Conservation (phyloP, 2,329 filamentous ascomycete species). For the Colletotrichum costaricense region DNA sequence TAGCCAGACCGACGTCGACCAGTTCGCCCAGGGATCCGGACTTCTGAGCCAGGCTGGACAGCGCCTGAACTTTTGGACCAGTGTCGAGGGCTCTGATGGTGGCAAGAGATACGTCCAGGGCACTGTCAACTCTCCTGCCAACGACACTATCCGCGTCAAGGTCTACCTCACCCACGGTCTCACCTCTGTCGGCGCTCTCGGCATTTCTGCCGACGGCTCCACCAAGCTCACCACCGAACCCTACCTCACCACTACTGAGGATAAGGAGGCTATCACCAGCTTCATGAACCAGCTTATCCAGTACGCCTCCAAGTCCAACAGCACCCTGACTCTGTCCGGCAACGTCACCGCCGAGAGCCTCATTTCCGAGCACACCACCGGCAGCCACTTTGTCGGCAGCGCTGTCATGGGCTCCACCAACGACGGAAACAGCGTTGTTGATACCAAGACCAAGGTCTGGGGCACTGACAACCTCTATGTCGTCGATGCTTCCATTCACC, state of each 20-base stretch:
- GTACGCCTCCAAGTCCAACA: conserved; percentile 40
- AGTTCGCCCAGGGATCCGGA: conserved; percentile 50
- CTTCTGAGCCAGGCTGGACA: conserved; percentile 57
- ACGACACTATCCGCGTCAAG: conserved; percentile 57
- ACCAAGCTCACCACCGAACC: conserved; percentile 55
- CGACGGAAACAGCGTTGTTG: conserved; percentile 63
- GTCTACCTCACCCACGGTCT: conserved; percentile 63
- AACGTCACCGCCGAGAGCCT: conserved; percentile 41
- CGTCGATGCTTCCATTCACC: conserved; percentile 72
- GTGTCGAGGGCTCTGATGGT: conserved; percentile 52
- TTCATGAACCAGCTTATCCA: conserved; percentile 43
- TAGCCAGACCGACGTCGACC: conserved; percentile 42
- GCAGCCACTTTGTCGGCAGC: conserved; percentile 51
- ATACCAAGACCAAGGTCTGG: conserved; percentile 67
- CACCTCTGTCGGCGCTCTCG: conserved; percentile 58
- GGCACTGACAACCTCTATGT: conserved; percentile 72
- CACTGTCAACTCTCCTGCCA: conserved; percentile 56
- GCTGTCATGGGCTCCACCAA: conserved; percentile 61
- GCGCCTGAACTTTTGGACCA: conserved; percentile 60
- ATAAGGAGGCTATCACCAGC: conserved; percentile 42
- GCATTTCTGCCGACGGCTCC: conserved; percentile 51
- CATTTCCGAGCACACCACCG: conserved; percentile 39
- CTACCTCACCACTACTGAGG: conserved; percentile 44
- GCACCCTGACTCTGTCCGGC: conserved; percentile 37
- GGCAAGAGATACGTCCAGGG: conserved; percentile 54